Base-by-base conservation (phyloP, 1,139 yeast species). In the Arxiozyma telluris region DNA sequence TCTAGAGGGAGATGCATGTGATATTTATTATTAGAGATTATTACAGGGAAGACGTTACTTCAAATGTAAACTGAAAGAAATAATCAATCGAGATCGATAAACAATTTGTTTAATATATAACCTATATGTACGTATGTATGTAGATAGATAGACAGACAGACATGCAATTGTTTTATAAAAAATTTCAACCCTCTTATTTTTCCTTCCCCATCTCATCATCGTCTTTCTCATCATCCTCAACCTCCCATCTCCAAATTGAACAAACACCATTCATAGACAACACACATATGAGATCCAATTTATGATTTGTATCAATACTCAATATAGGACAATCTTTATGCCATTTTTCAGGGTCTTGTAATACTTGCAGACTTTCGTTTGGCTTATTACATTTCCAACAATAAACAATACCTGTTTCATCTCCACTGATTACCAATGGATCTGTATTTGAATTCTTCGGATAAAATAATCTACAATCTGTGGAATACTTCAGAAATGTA, bases 371-470 rank as follows among this genome's bases (percentile, higher is more conserved):
- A n/a, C n/a, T 27, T 18, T 41, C 22, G 76, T 70, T 65, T 84
- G 87, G 8, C 82, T 69, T 59, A 87, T 91, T 1, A 89, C 76
- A 63, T 87, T 49, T 84, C 96, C 96, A 90, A 42, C 88, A 71
- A 11, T 81, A 68, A 1, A 89, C 70, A 0, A 77, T 76, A 0
- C 85, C 83, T 1, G 64, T 59, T 54, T 86, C 93, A 52, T 85
- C 78, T 0, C 96, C 96, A 4, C 90, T 82, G 1, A 48, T 57
- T 27, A 86, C 75, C 51, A 77, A 59, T 1, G 83, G 77, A 51
- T 54, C 41, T 3, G n/a, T 23, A 20, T 52, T 55, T 52, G 22
- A 18, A 46, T 46, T 27, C 11, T 23, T 23, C 15, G 47, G 45
- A 38, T 49, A 49, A 34, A 49, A 41, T 7, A 49, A 43, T 15